Evolutionary conservation across 768 basidiomycete genomes (phyloP).

Genomic region (Lanmaoa rubissima): DNA sequence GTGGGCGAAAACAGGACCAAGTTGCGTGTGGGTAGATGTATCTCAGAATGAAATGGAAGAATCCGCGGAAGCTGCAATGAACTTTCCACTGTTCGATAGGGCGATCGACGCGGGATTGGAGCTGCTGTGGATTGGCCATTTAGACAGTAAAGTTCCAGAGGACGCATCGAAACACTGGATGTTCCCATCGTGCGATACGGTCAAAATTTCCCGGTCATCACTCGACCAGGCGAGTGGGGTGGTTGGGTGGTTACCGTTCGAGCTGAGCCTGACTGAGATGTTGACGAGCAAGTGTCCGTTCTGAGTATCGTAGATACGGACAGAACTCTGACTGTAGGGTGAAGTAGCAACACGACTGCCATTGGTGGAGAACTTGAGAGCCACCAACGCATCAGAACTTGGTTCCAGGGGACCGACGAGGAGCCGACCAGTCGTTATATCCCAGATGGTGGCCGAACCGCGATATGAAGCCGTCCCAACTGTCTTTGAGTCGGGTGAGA

Average conservation of each 20-base stretch:
- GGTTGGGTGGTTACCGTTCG: constrained; percentile 13
- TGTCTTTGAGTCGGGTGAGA: constrained; percentile 11
- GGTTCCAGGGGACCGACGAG: constrained; percentile 8
- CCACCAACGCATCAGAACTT: constrained; percentile 1
- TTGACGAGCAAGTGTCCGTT: constrained; percentile 5
- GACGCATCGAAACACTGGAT: constrained; percentile 13
- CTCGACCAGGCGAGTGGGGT: constrained; percentile 18
- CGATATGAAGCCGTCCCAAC: constrained; percentile 15
- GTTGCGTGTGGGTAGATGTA: constrained; percentile 3
- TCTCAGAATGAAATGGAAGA: constrained; percentile 16
- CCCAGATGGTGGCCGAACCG: constrained; percentile 11
- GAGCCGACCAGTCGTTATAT: constrained; percentile 10
- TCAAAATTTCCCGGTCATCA: constrained; percentile 13
- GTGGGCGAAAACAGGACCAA: constrained; percentile 9
- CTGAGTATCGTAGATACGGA: constrained; percentile 10
- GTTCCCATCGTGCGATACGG: constrained; percentile 4
- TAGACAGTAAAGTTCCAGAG: constrained; percentile 8
- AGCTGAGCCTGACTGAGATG: constrained; percentile 11
- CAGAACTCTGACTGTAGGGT: constrained; percentile 5
- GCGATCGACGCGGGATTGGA: constrained; percentile 7
- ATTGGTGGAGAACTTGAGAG: constrained; percentile 12
- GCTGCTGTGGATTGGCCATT: constrained; percentile 10
- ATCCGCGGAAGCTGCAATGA: constrained; percentile 10
- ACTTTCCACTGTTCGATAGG: constrained; percentile 11
- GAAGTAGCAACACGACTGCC: constrained; percentile 8